Base-by-base conservation (phyloP, 140 eudicot genomes). In the Ambrosia hybrid region DNA sequence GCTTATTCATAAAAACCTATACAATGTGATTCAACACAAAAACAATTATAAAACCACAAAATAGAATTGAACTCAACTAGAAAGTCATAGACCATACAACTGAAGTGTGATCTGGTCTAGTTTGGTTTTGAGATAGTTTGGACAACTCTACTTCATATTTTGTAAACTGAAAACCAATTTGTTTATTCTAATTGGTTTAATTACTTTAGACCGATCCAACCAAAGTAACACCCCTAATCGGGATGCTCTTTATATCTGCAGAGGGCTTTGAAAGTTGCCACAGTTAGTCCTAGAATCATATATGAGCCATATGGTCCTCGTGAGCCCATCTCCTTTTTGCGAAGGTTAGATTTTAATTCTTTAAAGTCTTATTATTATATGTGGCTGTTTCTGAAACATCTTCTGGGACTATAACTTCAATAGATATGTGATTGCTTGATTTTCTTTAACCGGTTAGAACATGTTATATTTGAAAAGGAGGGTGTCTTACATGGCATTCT, bases 271-370 rank as follows among this genome's bases (percentile, higher is more conserved):
- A 78, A 84, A 62, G 86, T 93, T 65, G 73, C 96, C 46, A 84
- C 86, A 96, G 4, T 71, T 60, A 93, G 97, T 86, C 97, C 98
- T 74, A 96, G 98, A 71, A 51, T 92, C 67, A 57, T 92, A 45
- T 89, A 83, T 37, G 98, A 92, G 78, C 98, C 98, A 56, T 92
- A 89, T 85, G 83, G 89, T 68, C 87, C 91, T 61, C 98, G 98
- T 71, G 95, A 87, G 82, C 87, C 80, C 49, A 84, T 92, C 58
- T 62, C 96, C 16, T 89, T 89, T 57, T 89, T 78, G 85, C 71
- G 74, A 74, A 87, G 98, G 98, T 92, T 71, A 74, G 88, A 68
- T 61, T 68, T 65, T 36, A 43, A 14, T 62, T 55, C 33, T 14
- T 41, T 51, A 4, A 66, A 48, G 49, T 21, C 58, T 70, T 38